These are phyloP conservation scores for Cryptococcus sp. DNA, from an alignment of 1,284 basidiomycete species.

Conservation along the genomic window DNA sequence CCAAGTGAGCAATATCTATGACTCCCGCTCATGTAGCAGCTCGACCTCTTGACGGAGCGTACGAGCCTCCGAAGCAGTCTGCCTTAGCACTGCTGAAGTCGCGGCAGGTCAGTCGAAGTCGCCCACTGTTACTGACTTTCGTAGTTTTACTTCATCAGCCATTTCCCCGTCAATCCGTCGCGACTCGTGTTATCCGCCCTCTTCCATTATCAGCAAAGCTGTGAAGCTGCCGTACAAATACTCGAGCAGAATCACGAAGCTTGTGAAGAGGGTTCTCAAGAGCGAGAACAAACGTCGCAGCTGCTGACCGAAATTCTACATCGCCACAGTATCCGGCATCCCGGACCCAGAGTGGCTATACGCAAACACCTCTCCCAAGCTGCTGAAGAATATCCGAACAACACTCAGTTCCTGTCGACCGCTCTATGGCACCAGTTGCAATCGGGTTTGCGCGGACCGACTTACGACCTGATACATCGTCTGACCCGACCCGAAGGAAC, in stretches of 20 bases:
- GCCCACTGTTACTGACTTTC: constrained; percentile 2
- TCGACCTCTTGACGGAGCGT: no score
- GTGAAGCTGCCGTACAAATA: constrained; percentile 13
- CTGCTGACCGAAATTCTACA: constrained; percentile 43
- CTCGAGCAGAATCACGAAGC: constrained; percentile 12
- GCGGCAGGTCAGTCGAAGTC: constrained; percentile 25
- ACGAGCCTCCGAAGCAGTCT: neutral
- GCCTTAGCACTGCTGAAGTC: constrained; percentile 31
- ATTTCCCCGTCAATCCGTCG: constrained; percentile 2
- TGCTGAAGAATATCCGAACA: constrained; percentile 46
- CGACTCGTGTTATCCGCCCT: constrained; percentile 29
- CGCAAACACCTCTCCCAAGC: constrained; percentile 45
- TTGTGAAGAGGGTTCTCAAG: constrained; percentile 7
- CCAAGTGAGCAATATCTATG: no score
- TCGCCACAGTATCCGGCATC: constrained; percentile 29
- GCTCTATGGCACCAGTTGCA: constrained; percentile 47
- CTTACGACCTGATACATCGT: constrained; percentile 37
- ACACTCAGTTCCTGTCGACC: constrained; percentile 48
- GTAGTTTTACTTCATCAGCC: neutral
- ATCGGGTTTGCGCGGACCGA: constrained; percentile 46
- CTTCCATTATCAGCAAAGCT: constrained; percentile 26
- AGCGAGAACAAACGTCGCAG: constrained; percentile 44
- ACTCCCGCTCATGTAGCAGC: no score
- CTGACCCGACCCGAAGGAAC: constrained; percentile 13
- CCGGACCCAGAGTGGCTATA: constrained; percentile 35